These are phyloP conservation scores for Echites panduratus DNA, from an alignment of 257 asterid species.

Conservation along the genomic window DNA sequence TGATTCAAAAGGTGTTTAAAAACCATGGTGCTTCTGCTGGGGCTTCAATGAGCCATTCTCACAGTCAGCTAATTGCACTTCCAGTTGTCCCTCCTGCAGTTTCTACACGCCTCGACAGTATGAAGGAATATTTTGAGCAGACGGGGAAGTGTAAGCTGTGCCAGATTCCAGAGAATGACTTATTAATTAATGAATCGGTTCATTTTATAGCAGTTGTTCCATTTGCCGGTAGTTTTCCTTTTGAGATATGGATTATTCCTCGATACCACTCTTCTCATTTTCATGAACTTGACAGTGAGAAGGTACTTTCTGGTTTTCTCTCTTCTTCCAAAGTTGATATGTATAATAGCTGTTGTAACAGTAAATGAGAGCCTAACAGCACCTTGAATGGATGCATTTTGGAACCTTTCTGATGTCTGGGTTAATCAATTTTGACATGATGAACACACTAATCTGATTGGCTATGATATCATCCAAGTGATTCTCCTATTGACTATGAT, in stretches of 20 bases:
- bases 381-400: neutral
- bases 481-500: neutral
- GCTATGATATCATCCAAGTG: neutral
- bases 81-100: slow-evolving; percentile 76
- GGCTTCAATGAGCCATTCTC: slow-evolving; percentile 96
- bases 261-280: slow-evolving; percentile 78
- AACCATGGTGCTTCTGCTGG: slow-evolving; percentile 99
- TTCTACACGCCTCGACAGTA: slow-evolving; percentile 53
- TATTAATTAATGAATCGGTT: slow-evolving; percentile 50
- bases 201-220: slow-evolving; percentile 75
- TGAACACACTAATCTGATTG: neutral
- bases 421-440: neutral
- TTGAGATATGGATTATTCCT: slow-evolving; percentile 91
- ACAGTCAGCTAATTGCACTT: slow-evolving; percentile 88
- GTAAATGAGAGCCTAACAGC: neutral
- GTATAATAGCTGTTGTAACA: neutral
- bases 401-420: neutral
- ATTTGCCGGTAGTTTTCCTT: slow-evolving; percentile 72
- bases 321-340: neutral
- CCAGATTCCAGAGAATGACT: slow-evolving; percentile 35
- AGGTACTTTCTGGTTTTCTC: slow-evolving; percentile 38
- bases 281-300: slow-evolving; percentile 50
- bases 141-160: slow-evolving; percentile 80
- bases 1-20: slow-evolving; percentile 59
- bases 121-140: slow-evolving; percentile 59